Percentiles rank a stretch among this genome's conserved stretches.
Conservation (phyloP, 2,329 filamentous ascomycete genomes). For the Zopfia rhizophila region DNA sequence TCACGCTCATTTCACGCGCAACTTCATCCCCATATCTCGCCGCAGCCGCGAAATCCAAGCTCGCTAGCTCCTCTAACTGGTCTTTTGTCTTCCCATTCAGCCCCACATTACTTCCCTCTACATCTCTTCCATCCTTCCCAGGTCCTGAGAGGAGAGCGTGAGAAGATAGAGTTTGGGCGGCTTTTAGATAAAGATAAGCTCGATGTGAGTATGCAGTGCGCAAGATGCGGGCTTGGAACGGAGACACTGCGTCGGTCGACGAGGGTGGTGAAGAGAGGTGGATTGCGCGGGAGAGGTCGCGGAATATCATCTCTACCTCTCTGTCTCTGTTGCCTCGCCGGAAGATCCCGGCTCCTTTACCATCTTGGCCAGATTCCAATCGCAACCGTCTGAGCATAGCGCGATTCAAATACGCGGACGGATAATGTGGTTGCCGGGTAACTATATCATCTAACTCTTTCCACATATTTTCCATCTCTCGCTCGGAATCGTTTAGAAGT, state of each 20-base stretch:
- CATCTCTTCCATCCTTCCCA: no score
- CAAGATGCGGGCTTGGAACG: constrained; percentile 72
- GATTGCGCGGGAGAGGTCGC: constrained; percentile 62
- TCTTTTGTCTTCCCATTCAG: constrained; percentile 47
- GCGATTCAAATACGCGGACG: constrained; percentile 78
- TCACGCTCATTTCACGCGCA: constrained; percentile 66
- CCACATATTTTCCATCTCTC: constrained; percentile 27
- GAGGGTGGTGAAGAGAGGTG: constrained; percentile 60
- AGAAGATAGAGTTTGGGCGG: constrained; percentile 49
- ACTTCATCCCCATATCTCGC: constrained; percentile 67
- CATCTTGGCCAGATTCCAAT: constrained; percentile 55
- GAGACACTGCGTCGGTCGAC: constrained; percentile 61
- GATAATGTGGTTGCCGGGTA: constrained; percentile 69
- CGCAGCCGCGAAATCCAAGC: constrained; percentile 64
- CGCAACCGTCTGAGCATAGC: constrained; percentile 73
- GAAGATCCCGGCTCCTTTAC: constrained; percentile 5
- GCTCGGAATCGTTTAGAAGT: constrained; percentile 30
- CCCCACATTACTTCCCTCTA: constrained; percentile 36
- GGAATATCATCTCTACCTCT: constrained; percentile 36
- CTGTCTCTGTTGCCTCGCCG: constrained; percentile 14
- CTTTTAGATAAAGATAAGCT: constrained; percentile 57
- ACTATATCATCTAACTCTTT: constrained; percentile 66
- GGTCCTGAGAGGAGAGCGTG: constrained; percentile 8
- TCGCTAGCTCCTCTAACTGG: constrained; percentile 65
- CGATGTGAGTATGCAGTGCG: constrained; percentile 78